Evolutionary conservation across 345 rosid genomes (phyloP).

Genomic region (Aquilaria sinensis): DNA sequence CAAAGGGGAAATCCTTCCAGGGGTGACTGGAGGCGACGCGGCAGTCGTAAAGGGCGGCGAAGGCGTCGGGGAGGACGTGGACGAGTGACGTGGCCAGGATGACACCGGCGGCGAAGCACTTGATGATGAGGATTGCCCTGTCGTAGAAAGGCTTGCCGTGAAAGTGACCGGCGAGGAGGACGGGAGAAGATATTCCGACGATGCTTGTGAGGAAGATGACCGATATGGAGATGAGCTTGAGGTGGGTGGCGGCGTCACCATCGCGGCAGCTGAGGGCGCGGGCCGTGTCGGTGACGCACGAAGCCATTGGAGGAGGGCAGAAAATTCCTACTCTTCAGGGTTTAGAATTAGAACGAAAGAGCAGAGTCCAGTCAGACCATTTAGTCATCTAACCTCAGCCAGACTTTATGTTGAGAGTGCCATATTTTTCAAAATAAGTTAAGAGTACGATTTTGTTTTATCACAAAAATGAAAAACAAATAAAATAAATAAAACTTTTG

Average conservation of each 20-base stretch:
- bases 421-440: too few species aligned
- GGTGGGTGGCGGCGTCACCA: conserved; percentile 55
- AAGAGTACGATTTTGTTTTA: too few species aligned
- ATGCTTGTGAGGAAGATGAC: conserved; percentile 70
- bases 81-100: conserved; percentile 90
- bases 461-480: too few species aligned
- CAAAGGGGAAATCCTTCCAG: conserved; percentile 86
- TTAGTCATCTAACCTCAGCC: too few species aligned
- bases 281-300: conserved; percentile 46
- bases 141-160: conserved; percentile 78
- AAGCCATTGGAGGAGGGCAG: conserved; percentile 21
- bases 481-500: too few species aligned
- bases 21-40: conserved; percentile 71
- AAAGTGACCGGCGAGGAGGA: conserved; percentile 65
- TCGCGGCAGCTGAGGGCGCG: conserved; percentile 57
- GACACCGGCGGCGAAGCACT: conserved; percentile 97
- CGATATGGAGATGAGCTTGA: conserved; percentile 52
- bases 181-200: conserved; percentile 61
- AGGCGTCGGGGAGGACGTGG: conserved; percentile 93
- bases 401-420: too few species aligned
- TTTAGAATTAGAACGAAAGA: too few species aligned
- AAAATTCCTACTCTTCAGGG: too few species aligned
- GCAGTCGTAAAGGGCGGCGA: conserved; percentile 64
- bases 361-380: too few species aligned
- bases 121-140: conserved; percentile 55